Conservation (phyloP, 306 rosid species). For the Arachis stenosperma region DNA sequence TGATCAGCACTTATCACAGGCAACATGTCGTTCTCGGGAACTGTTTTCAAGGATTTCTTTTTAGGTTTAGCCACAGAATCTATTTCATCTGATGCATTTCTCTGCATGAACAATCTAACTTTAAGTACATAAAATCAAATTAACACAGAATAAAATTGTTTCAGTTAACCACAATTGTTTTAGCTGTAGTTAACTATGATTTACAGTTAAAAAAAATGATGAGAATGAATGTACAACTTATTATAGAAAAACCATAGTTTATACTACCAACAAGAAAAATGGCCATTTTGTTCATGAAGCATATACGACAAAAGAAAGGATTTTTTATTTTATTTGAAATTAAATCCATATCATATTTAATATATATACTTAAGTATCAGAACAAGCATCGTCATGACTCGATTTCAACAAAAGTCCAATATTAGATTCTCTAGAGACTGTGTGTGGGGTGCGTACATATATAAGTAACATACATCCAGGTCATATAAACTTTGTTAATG, state of each 20-base stretch:
- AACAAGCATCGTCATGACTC: not conserved
- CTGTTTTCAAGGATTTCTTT: constrained; percentile 35
- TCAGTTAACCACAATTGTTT: constrained; percentile 21
- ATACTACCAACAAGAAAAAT: not conserved
- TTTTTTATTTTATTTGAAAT: not conserved
- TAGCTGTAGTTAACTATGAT: constrained; percentile 18
- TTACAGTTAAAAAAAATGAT: constrained; percentile 12
- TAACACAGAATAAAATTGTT: constrained; percentile 24
- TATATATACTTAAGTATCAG: constrained; percentile 27
- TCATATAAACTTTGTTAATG: constrained; percentile 40
- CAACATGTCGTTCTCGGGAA: constrained; percentile 42
- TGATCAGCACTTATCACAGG: constrained; percentile 64
- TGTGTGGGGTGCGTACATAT: not conserved
- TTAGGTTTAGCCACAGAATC: constrained; percentile 44
- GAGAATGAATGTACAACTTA: constrained; percentile 11
- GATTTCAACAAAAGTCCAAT: not conserved
- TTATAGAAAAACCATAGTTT: constrained; percentile 17
- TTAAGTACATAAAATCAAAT: constrained; percentile 48
- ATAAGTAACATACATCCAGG: constrained; percentile 20
- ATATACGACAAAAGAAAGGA: constrained; percentile 19
- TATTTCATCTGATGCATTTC: constrained; percentile 43
- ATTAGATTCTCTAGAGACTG: not conserved
- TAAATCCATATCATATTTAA: constrained; percentile 17
- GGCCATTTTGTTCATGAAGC: not conserved
- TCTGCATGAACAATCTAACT: constrained; percentile 37